Conservation (phyloP, 1,284 basidiomycete species). For the Ustilago loliicola region DNA sequence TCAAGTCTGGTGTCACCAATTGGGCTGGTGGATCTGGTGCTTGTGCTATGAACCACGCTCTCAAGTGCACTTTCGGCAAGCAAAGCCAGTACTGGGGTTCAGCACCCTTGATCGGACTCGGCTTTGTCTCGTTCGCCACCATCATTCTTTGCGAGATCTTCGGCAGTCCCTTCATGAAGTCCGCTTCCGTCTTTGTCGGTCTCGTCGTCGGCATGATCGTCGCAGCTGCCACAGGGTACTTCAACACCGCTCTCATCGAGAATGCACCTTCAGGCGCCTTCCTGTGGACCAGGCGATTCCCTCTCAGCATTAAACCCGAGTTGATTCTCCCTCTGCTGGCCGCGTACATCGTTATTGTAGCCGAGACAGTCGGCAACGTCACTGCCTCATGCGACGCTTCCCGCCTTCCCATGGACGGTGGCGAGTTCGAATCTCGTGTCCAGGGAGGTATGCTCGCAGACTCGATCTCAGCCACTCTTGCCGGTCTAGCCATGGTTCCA, state of each 20-base stretch:
- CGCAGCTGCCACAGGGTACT: conserved; percentile 49
- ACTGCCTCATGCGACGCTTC: conserved; percentile 43
- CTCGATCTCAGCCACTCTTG: conserved; percentile 38
- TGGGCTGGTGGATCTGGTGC: conserved; percentile 47
- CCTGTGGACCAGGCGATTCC: conserved; percentile 42
- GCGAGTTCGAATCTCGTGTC: conserved; percentile 39
- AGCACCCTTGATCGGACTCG: conserved; percentile 46
- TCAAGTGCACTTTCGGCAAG: conserved; percentile 31
- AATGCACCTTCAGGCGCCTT: conserved; percentile 34
- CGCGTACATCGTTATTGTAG: conserved; percentile 32
- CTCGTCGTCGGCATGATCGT: conserved; percentile 52
- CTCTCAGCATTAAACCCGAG: conserved; percentile 30
- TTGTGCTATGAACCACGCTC: conserved; percentile 29
- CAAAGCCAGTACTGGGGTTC: conserved; percentile 38
- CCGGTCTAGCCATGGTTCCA: conserved; percentile 35
- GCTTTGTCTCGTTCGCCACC: conserved; percentile 40
- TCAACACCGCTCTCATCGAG: conserved; percentile 28
- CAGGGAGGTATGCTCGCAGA: conserved; percentile 51
- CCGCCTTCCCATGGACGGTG: conserved; percentile 39
- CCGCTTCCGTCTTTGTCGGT: conserved; percentile 45
- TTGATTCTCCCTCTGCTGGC: conserved; percentile 40
- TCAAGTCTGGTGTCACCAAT: conserved; percentile 40
- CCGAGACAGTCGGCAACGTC: conserved; percentile 47
- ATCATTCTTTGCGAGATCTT: conserved; percentile 52
- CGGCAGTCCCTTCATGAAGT: conserved; percentile 51